Evolutionary conservation across 176 grass and related monocot genomes (phyloP), one percentile per base, ranked within the genome.

Genomic region (Oryza australiensis): DNA sequence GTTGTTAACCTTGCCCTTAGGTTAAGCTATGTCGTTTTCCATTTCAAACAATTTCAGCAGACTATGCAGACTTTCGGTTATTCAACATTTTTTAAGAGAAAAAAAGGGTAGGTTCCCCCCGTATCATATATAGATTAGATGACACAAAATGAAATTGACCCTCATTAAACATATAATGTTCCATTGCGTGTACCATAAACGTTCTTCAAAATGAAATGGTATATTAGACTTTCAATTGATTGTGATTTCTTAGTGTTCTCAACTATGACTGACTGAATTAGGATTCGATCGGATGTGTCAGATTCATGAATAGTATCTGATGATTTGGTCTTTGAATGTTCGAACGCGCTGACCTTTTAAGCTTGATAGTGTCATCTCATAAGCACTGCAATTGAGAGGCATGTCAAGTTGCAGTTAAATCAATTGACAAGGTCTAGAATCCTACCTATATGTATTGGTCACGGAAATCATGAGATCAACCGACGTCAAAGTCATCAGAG

Each of bases 361-460:
- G 14, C 12, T 66, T 5, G 20, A 74, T 28, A 5, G 15, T 26
- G 29, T 37, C 71, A 66, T 64, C 57, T 51, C 22, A 66, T 14
- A 13, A 66, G 4, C 22, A 83, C 9, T 14, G 9, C 7, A n/a
- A 35, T 66, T 53, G 16, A 53, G 67, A 45, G 30, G 14, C 26
- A 12, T 57, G 29, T 68, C 64, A 69, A 68, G 13, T 24, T 80
- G 65, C 3, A 70, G 65, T 26, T n/a, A 55, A 38, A 38, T 20
- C 37, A 70, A 15, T 70, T 57, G 30, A 40, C 30, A 70, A 20
- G 64, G 65, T 69, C 64, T 16, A n/a, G 65, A 80, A 80, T 68
- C 65, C n/a, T 57, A 20, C 7, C 1, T 26, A 18, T 26, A 18
- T 57, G 13, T 46, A 26, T 53, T 69, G 29, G 22, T 69, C 34